These are phyloP conservation scores for Xylariaceae sp. DNA, from an alignment of 2,329 filamentous ascomycete genomes.

Conservation along the genomic window DNA sequence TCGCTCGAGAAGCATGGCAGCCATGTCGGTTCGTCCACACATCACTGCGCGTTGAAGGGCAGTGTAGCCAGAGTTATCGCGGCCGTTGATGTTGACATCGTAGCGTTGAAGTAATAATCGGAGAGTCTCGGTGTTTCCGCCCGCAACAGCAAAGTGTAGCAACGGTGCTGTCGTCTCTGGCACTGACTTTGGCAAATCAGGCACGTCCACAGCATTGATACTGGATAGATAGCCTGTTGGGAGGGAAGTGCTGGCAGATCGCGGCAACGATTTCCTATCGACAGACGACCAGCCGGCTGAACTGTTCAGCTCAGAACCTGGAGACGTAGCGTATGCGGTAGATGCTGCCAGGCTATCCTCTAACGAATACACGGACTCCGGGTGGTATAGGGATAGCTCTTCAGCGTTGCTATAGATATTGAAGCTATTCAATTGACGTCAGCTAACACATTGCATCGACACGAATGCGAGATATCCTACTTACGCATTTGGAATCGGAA, in stretches of 20 bases:
- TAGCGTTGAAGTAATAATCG: slow-evolving; percentile 27
- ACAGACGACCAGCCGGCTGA: slow-evolving; percentile 22
- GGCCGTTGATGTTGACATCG: slow-evolving; percentile 29
- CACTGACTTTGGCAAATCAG: slow-evolving; percentile 19
- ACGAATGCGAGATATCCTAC: not conserved
- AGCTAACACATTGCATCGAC: not conserved
- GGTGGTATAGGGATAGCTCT: slow-evolving; percentile 26
- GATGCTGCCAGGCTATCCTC: slow-evolving; percentile 23
- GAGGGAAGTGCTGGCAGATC: slow-evolving; percentile 23
- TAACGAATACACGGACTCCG: slow-evolving; percentile 25
- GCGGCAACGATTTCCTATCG: slow-evolving; percentile 17
- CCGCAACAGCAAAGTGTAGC: slow-evolving; percentile 31
- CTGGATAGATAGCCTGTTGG: slow-evolving; percentile 15
- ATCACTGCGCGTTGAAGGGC: slow-evolving; percentile 31
- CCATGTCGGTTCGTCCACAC: slow-evolving; percentile 31
- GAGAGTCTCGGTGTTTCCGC: slow-evolving; percentile 29
- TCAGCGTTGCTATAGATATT: slow-evolving; percentile 25
- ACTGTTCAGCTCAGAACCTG: slow-evolving; percentile 25
- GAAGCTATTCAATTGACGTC: slow-evolving; percentile 15
- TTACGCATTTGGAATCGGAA: slow-evolving; percentile 25
- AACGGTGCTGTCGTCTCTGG: slow-evolving; percentile 30
- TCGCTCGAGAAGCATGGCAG: slow-evolving; percentile 29
- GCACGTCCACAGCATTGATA: slow-evolving; percentile 7
- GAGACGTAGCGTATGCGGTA: slow-evolving; percentile 26
- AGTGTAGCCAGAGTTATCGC: slow-evolving; percentile 29